phyloP scores from a whole-genome alignment of 2,329 filamentous ascomycete species.

The Diaporthe australafricana region DNA sequence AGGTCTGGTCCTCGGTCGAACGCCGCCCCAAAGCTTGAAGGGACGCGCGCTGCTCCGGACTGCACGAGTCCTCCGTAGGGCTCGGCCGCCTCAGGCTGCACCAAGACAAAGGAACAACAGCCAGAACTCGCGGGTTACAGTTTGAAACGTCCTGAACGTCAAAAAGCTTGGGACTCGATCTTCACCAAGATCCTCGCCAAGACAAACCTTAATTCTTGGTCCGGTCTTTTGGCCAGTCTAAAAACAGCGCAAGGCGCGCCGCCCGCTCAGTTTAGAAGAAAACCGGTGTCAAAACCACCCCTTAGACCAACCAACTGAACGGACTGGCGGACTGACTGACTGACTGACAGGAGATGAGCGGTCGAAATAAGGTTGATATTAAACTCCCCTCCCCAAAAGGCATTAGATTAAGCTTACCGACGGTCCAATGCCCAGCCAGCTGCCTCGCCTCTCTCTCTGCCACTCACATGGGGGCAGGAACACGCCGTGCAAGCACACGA shows the following conservation, averaged over 20 bases:
- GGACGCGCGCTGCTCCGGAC: constrained; percentile 12
- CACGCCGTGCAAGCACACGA: not conserved
- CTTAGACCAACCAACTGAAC: not conserved
- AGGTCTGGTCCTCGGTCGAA: not conserved
- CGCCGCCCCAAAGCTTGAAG: constrained; percentile 1
- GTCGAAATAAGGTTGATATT: constrained; percentile 28
- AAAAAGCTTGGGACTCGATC: constrained; percentile 24
- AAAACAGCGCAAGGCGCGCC: constrained; percentile 11
- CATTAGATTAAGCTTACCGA: constrained; percentile 26
- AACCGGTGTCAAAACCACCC: too few species aligned
- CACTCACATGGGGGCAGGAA: not conserved
- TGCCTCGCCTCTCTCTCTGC: constrained; percentile 1
- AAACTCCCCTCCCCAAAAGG: constrained; percentile 13
- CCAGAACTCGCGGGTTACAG: constrained; percentile 19
- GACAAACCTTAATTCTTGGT: constrained; percentile 19
- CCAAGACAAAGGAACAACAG: not conserved
- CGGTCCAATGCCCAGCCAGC: constrained; percentile 19
- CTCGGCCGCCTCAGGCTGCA: constrained; percentile 13
- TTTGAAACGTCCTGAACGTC: constrained; percentile 27
- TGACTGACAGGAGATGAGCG: constrained; percentile 1
- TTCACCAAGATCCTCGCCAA: constrained; percentile 25
- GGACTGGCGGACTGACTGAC: not conserved
- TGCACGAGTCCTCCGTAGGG: constrained; percentile 7
- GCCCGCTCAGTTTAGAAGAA: not conserved
- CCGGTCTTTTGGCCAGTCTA: constrained; percentile 10